A percentile compares a stretch with the other conserved stretches of the same genome.
Evolutionary conservation across 148 eudicot species (phyloP).

Genomic region (Camellia granthamiana): DNA sequence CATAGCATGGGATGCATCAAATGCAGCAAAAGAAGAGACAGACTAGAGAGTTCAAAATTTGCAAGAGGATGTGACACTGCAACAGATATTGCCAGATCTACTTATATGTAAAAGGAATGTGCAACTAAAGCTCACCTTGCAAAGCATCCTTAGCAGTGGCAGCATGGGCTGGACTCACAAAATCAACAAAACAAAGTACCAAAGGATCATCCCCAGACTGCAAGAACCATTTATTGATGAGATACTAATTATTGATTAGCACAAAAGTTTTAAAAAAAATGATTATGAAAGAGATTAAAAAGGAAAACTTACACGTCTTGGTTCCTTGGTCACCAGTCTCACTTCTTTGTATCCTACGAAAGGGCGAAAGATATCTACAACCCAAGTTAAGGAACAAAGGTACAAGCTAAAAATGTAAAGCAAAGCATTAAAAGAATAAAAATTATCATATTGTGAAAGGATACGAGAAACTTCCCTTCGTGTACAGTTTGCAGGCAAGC

Average conservation of each 20-base stretch:
- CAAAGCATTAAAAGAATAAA: neutral
- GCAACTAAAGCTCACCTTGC: conserved; percentile 38
- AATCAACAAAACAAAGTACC: conserved; percentile 86
- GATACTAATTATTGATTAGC: neutral
- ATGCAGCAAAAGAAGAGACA: neutral
- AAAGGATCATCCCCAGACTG: conserved; percentile 70
- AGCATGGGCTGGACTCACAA: conserved; percentile 58
- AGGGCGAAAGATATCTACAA: conserved; percentile 83
- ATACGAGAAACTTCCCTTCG: conserved; percentile 89
- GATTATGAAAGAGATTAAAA: neutral
- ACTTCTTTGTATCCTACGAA: conserved; percentile 88
- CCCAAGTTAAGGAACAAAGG: conserved; percentile 44
- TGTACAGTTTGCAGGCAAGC: conserved; percentile 69
- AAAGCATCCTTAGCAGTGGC: conserved; percentile 57
- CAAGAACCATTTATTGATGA: conserved; percentile 11
- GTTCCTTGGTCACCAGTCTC: conserved; percentile 79
- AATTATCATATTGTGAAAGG: conserved; percentile 34
- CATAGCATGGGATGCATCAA: neutral
- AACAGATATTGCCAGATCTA: too few relatives aligned
- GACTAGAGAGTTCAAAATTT: neutral
- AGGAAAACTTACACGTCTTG: conserved; percentile 59
- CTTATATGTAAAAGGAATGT: too few relatives aligned
- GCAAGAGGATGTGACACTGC: neutral
- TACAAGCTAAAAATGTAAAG: conserved; percentile 12
- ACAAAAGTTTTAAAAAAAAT: neutral